Conservation (phyloP, 2,329 filamentous ascomycete genomes). For the Metarhizium rileyi region DNA sequence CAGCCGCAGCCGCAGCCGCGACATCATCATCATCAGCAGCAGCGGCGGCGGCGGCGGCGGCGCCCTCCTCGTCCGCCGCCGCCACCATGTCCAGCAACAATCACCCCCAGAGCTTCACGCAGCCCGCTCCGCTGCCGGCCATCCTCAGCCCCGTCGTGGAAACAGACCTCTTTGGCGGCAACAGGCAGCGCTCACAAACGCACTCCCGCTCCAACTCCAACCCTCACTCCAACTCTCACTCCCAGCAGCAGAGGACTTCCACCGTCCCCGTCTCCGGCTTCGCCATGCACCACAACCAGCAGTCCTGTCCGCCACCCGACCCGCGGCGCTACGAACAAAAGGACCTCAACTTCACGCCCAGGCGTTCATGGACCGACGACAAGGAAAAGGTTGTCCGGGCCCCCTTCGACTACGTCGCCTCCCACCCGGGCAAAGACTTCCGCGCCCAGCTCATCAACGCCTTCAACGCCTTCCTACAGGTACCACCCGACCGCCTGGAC, state of each 20-base stretch:
- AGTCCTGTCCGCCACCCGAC: conserved; percentile 33
- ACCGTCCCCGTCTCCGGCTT: conserved; percentile 5
- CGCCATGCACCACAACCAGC: conserved; percentile 21
- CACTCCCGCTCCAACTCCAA: neutral
- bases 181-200: conserved; percentile 1
- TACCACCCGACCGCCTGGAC: conserved; percentile 58
- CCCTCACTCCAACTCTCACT: conserved; percentile 1
- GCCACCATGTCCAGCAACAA: neutral
- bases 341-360: conserved; percentile 42
- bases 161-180: conserved; percentile 46
- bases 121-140: conserved; percentile 14
- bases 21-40: no score
- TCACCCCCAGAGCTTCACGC: conserved; percentile 6
- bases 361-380: conserved; percentile 54
- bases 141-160: conserved; percentile 46
- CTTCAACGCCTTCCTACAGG: conserved; percentile 72
- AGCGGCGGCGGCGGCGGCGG: neutral
- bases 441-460: conserved; percentile 68
- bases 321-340: conserved; percentile 43
- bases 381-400: conserved; percentile 72
- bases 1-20: neutral
- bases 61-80: neutral
- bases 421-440: conserved; percentile 77
- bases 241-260: neutral
- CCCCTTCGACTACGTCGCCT: conserved; percentile 71